Base-by-base conservation (phyloP, 1,284 basidiomycete genomes). In the Puccinia hordei region DNA sequence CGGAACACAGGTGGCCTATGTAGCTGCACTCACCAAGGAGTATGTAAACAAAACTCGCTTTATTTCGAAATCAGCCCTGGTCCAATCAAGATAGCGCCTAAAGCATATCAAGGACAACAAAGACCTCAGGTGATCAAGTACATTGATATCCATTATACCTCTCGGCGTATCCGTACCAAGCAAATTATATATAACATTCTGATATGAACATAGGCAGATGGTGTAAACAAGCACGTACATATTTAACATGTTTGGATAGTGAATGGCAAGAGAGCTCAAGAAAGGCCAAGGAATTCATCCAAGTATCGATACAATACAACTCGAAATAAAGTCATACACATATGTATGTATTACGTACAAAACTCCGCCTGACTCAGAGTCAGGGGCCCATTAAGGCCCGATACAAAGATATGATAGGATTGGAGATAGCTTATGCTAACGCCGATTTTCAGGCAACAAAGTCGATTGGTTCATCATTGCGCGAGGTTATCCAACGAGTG, bases 71-170 rank as follows among this genome's bases (percentile, higher is more conserved):
- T 30, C 10, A 33, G 57, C 24, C 30, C 24, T 59, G 6, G 1
- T 17, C 30, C 57, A 12, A 59, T 15, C 57, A 33, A 27, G 10
- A 9, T 59, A 24, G 53, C 19, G 10, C 12, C n/a, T 59, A 12
- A 22, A n/a, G 57, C 30, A 59, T 59, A 59, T 59, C 30, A 33
- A 33, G 57, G 27, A 12, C 27, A n/a, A 46, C 24, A 68, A 49
- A 68, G 35, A 17, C 46, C 41, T 68, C 66, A 68, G 66, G 66
- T 68, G 66, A 68, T 49, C 33, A 38, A 19, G 38, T 66, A 44
- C 59, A 63, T 38, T 1, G 59, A 68, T 68, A 68, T 68, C 66
- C 66, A 68, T 49, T 46, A 66, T 35, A 61, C 57, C 33, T 63
- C 35, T 2, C 33, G 24, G 19, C 9, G 9, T 66, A n/a, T n/a